These are phyloP conservation scores for Penicillium alfredii DNA, from an alignment of 495 filamentous ascomycete genomes.

Conservation along the genomic window DNA sequence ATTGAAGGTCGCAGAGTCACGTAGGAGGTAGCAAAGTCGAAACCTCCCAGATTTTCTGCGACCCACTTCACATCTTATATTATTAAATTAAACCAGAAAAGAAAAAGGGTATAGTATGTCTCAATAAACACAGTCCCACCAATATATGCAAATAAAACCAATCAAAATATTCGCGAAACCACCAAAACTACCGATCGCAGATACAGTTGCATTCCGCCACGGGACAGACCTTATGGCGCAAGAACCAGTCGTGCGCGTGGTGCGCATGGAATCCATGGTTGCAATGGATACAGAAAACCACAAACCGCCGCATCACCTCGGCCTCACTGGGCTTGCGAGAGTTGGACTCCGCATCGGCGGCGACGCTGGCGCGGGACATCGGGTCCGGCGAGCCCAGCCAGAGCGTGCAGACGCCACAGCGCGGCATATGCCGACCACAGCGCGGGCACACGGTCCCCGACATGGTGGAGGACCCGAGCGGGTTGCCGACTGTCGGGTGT, in stretches of 20 bases:
- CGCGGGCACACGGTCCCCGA: conserved; percentile 65
- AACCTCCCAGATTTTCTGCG: too few relatives aligned
- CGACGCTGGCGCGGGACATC: conserved; percentile 49
- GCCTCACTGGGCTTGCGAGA: conserved; percentile 23
- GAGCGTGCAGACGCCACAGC: conserved; percentile 82
- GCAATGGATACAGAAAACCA: conserved; percentile 82
- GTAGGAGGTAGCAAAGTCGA: too few relatives aligned
- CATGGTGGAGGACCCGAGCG: conserved; percentile 33
- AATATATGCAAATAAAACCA: not conserved
- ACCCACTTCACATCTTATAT: too few relatives aligned
- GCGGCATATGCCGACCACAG: conserved; percentile 81
- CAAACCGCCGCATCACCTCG: conserved; percentile 45
- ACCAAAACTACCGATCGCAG: conserved; percentile 48
- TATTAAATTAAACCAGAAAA: not conserved
- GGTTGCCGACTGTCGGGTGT: conserved; percentile 34
- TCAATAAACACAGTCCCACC: not conserved
- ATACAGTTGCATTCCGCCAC: conserved; percentile 84
- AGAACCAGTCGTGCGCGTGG: conserved; percentile 87
- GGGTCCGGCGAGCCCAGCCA: conserved; percentile 76
- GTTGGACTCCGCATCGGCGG: conserved; percentile 41
- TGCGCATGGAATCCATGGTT: conserved; percentile 86
- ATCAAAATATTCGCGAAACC: not conserved
- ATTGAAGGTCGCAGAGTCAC: too few relatives aligned
- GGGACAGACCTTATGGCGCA: conserved; percentile 71
- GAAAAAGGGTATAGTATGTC: conserved; percentile 17